Base-by-base conservation (phyloP, 75 land plant species). In the Ceratopteris richardii region DNA sequence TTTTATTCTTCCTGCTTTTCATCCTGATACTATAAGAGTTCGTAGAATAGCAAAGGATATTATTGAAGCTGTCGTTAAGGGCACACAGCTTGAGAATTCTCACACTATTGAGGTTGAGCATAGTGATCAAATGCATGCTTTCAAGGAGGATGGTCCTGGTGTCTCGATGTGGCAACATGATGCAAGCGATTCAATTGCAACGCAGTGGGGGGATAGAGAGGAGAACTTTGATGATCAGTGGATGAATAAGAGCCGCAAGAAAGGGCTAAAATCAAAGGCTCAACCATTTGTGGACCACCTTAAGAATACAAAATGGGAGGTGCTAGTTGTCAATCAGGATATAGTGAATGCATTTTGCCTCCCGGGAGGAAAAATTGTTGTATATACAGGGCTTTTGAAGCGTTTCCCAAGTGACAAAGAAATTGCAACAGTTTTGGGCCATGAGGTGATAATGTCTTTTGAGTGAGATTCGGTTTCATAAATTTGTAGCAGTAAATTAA, bases 331-430 rank as follows among this genome's bases (percentile, higher is more conserved):
- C 0, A 62, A 85, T 54, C 82, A 83, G 11, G 66, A 79, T 7
- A 47, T 78, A 29, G 77, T 90, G 22, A 90, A 95, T 78, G 99
- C 99, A 1, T 74, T 83, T 25, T 95, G 99, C 57, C 69, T 95
- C 20, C 99, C 97, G 0, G 99, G 99, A 54, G 99, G 99, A 36
- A 95, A 95, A 70, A 95, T 90, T 66, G 81, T 95, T 16, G 97
- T 95, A 17, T 95, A 84, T 60, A 95, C 99, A 0, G 99, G 99
- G 0, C 63, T 95, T 65, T 75, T 95, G 1, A 73, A 86, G 33
- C 71, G 70, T 46, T 90, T 90, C 54, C 76, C 64, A n/a, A 51
- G 79, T 29, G 92, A 95, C 76, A 69, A 66, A 0, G 99, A 95
- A 54, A 71, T 95, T 13, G 99, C 99, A 7, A 90, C 99, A 17